Evolutionary conservation across 2,329 filamentous ascomycete genomes (phyloP).

Genomic region (Chrysoporthe cubensis): DNA sequence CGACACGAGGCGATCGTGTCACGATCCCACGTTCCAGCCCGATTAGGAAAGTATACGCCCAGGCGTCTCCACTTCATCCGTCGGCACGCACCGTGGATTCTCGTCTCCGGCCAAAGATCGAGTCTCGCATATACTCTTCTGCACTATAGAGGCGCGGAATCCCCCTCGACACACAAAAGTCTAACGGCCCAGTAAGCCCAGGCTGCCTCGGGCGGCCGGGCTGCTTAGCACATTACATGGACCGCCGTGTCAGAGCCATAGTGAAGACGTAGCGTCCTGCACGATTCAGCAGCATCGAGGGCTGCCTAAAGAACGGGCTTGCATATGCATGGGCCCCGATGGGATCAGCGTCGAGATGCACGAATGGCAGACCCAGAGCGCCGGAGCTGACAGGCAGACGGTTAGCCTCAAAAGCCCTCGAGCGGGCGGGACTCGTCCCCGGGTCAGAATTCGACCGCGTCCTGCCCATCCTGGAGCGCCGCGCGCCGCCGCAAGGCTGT

Average conservation of each 20-base stretch:
- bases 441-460: not conserved
- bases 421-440: too few relatives aligned
- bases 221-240: too few relatives aligned
- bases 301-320: not conserved
- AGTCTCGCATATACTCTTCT: not conserved
- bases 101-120: too few relatives aligned
- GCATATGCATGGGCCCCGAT: not conserved
- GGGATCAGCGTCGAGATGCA: not conserved
- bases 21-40: not conserved
- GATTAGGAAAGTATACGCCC: not conserved
- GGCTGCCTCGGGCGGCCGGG: too few relatives aligned
- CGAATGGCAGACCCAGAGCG: not conserved
- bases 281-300: too few relatives aligned
- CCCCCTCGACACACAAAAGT: not conserved
- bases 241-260: too few relatives aligned
- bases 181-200: too few relatives aligned
- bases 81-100: not conserved
- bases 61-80: not conserved
- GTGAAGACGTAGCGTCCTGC: too few relatives aligned
- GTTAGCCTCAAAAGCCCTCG: too few relatives aligned
- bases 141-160: not conserved
- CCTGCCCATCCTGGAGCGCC: not conserved
- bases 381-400: not conserved
- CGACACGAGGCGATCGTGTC: slow-evolving; percentile 1
- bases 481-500: not conserved